Conservation (phyloP, 208 protist species). For the Leishmania lainsoni region DNA sequence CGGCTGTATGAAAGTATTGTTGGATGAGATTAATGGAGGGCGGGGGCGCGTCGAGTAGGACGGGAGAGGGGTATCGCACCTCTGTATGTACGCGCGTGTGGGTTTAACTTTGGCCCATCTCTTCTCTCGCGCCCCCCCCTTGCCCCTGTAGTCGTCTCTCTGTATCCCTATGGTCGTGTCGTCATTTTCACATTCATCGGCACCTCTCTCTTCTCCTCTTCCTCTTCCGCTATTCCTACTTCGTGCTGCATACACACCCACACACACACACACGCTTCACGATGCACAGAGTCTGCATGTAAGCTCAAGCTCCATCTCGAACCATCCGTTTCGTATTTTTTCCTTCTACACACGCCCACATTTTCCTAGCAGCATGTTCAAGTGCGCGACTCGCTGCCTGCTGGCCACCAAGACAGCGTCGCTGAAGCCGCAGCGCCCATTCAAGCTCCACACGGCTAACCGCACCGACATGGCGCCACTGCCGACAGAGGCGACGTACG, state of each 20-base stretch:
- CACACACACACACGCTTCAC: background rate
- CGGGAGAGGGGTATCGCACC: background rate
- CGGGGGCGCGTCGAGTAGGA: background rate
- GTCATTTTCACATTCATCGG: background rate
- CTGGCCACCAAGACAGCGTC: conserved; percentile 73
- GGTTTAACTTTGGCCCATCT: background rate
- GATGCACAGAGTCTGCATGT: background rate
- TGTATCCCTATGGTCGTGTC: background rate
- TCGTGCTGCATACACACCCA: background rate
- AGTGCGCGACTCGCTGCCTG: conserved; percentile 57
- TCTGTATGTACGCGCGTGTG: background rate
- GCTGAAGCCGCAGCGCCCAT: conserved; percentile 74
- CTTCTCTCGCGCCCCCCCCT: background rate
- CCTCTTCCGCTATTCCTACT: background rate
- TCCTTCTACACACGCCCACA: background rate
- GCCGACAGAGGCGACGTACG: conserved; percentile 75
- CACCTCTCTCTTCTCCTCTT: background rate
- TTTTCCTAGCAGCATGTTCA: conserved; percentile 52
- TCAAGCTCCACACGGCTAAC: conserved; percentile 71
- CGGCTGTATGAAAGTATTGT: background rate
- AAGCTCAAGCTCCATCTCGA: conserved; percentile 5
- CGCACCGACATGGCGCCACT: conserved; percentile 72
- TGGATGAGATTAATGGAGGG: background rate
- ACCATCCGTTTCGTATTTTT: conserved; percentile 3
- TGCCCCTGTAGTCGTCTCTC: background rate